Base-by-base conservation (phyloP, 2,329 filamentous ascomycete species). In the Penicillium fuscoglaucum region DNA sequence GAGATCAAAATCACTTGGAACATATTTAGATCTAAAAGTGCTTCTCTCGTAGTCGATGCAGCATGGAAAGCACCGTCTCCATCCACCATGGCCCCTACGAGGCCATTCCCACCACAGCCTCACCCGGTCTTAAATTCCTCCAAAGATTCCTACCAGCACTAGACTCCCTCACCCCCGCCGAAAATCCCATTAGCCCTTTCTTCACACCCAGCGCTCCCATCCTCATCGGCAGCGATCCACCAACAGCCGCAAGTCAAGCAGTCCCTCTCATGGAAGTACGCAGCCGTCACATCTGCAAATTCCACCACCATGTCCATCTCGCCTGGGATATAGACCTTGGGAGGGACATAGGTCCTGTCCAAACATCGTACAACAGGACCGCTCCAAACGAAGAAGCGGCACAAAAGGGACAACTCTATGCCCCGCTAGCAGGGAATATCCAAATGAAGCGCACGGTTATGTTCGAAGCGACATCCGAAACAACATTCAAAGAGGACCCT, bases 271-370 rank as follows among this genome's bases (percentile, higher is more conserved):
- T 65, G 19, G 58, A 66, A 58, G 49, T 66, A 10, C 56, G 65
- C n/a, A 54, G 56, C 35, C 59, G 46, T 28, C 61, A 67, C 29
- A 35, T 66, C 10, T 37, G 53, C 5, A 21, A 54, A 10, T 63
- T 66, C 31, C 59, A 57, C 21, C 65, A 66, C 12, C 26, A 66
- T 4, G 17, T 66, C 3, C 53, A 68, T 45, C 43, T 63, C 15
- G 60, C 62, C 17, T 69, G 65, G 67, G 66, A 67, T 49, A 64
- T 68, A 12, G 58, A 65, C 10, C 50, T 62, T 1, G 44, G n/a
- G 9, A 19, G 28, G 1, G 53, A 52, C 28, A 47, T 15, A 8
- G 33, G 39, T 5, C 37, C 44, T 2, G 10, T 49, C n/a, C 24
- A 54, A 9, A 54, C 52, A 15, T 54, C 52, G 15, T 54, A 54